A percentile compares a stretch with the other conserved stretches of the same genome.
phyloP scores from a whole-genome alignment of 306 rosid genomes.

The Abrus pulchellus region DNA sequence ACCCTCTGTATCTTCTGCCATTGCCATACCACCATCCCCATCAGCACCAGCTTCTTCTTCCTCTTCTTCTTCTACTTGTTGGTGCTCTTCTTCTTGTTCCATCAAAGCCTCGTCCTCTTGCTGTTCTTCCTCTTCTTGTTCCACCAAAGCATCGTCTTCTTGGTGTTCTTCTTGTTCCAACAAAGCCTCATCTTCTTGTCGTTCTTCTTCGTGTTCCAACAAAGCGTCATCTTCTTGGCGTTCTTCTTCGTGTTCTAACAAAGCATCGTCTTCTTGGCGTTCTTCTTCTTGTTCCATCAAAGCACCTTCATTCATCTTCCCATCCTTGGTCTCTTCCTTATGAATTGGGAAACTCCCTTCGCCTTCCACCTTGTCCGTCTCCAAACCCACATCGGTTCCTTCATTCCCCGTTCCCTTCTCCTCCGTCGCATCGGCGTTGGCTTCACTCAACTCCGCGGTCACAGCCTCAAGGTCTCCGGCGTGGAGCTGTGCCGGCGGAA shows the following conservation, averaged over 20 bases:
- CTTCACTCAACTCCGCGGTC: neutral
- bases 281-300: constrained; percentile 34
- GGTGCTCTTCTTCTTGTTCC: constrained; percentile 11
- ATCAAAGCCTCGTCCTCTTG: neutral
- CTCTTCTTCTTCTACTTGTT: constrained; percentile 7
- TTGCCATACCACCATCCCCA: constrained; percentile 45
- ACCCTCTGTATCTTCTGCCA: constrained; percentile 56
- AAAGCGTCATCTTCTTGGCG: neutral
- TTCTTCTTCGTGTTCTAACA: neutral
- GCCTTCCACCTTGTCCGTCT: constrained; percentile 22
- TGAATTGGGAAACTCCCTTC: constrained; percentile 14
- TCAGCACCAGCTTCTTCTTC: constrained; percentile 36
- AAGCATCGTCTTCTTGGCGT: neutral
- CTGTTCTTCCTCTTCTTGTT: neutral
- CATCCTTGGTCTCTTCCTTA: constrained; percentile 36
- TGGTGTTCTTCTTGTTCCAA: constrained; percentile 2
- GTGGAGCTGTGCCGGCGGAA: too few relatives aligned
- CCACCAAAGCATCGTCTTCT: constrained; percentile 10
- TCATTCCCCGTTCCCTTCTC: constrained; percentile 28
- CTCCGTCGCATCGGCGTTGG: too few relatives aligned
- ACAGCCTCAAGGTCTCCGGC: neutral
- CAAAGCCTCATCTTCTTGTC: neutral
- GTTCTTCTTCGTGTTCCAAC: constrained; percentile 12
- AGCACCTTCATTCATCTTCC: constrained; percentile 47
- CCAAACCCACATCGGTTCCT: constrained; percentile 25